phyloP scores from a whole-genome alignment of 345 rosid genomes.

The Conringia planisiliqua region DNA sequence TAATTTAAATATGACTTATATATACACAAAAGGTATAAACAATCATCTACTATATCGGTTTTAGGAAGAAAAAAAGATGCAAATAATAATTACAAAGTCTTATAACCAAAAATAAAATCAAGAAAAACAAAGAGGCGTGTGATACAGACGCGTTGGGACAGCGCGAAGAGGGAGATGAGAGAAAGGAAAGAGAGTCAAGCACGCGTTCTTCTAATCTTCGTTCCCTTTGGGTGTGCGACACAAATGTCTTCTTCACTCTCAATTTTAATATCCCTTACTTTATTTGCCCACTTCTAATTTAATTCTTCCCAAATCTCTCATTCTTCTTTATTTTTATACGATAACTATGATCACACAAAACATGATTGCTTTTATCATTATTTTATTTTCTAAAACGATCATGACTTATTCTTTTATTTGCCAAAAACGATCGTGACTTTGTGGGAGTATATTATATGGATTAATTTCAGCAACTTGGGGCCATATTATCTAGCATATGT shows the following conservation, averaged over 20 bases:
- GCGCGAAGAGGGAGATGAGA: background rate
- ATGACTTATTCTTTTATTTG: background rate
- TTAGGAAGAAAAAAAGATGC: background rate
- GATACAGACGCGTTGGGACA: background rate
- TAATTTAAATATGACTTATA: background rate
- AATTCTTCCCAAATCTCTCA: background rate
- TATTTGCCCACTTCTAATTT: background rate
- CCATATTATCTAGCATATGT: background rate
- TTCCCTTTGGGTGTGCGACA: slow-evolving; percentile 26
- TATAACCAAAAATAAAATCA: background rate
- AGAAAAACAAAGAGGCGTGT: background rate
- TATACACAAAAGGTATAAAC: background rate
- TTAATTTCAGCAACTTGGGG: slow-evolving; percentile 20
- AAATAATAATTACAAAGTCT: background rate
- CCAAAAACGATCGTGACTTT: background rate
- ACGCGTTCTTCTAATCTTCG: slow-evolving; percentile 24
- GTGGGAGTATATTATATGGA: background rate
- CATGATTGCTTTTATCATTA: background rate
- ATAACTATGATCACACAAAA: slow-evolving; percentile 10
- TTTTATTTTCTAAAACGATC: background rate
- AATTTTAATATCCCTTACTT: background rate
- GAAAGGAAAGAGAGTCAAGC: slow-evolving; percentile 10
- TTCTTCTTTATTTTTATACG: background rate
- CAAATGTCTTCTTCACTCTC: background rate
- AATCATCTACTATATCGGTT: background rate